Conservation (phyloP, 495 filamentous ascomycete species). For the Aspergillus nanangensis region DNA sequence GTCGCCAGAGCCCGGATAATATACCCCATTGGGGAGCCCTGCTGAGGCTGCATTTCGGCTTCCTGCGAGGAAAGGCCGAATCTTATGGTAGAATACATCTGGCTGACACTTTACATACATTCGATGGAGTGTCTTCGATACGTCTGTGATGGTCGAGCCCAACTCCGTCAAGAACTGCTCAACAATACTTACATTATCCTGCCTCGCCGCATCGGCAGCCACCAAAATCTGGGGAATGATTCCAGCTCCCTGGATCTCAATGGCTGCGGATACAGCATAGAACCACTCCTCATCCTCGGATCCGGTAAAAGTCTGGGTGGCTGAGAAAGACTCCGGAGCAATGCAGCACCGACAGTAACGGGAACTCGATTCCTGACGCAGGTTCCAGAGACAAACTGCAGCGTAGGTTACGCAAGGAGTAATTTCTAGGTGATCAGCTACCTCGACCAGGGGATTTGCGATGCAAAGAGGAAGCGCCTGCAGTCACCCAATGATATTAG, state of each 20-base stretch:
- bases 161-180: conserved; percentile 69
- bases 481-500: conserved; percentile 30
- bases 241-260: conserved; percentile 77
- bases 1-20: too few species aligned
- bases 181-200: conserved; percentile 58
- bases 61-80: conserved; percentile 79
- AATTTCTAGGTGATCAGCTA: conserved; percentile 65
- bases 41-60: conserved; percentile 82
- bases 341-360: conserved; percentile 60
- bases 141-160: conserved; percentile 63
- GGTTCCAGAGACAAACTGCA: conserved; percentile 78
- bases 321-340: conserved; percentile 66
- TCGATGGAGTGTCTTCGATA: too few species aligned
- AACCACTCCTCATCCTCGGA: conserved; percentile 89
- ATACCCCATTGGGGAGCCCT: conserved; percentile 71
- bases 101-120: conserved; percentile 84
- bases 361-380: conserved; percentile 55
- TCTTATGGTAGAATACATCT: conserved; percentile 75
- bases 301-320: conserved; percentile 82
- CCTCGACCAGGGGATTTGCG: conserved; percentile 67
- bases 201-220: conserved; percentile 63
- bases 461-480: conserved; percentile 71
- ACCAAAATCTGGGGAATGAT: conserved; percentile 72
- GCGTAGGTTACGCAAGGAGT: conserved; percentile 84
- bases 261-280: conserved; percentile 79